Percentiles rank a stretch among this genome's conserved stretches.
Conservation (phyloP, 139 green algal genomes). For the Nannochloris sp. region DNA sequence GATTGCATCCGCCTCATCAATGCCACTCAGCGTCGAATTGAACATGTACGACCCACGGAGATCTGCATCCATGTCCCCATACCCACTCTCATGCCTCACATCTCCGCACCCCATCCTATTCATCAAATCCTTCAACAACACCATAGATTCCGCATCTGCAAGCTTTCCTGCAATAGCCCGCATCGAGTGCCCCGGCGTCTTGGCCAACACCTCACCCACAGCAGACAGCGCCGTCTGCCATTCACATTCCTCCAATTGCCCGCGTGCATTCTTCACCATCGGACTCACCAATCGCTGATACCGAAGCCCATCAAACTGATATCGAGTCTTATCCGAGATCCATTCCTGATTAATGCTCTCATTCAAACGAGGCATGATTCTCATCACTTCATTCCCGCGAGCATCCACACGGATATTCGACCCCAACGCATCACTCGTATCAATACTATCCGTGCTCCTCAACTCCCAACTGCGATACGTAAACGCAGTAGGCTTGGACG, state of each 20-base stretch:
- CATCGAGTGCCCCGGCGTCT: slow-evolving; percentile 56
- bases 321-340: slow-evolving; percentile 92
- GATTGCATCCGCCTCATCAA: slow-evolving; percentile 85
- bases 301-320: slow-evolving; percentile 93
- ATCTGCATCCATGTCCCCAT: slow-evolving; percentile 63
- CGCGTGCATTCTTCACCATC: slow-evolving; percentile 44
- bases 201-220: slow-evolving; percentile 35
- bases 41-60: slow-evolving; percentile 80
- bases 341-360: slow-evolving; percentile 99
- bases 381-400: slow-evolving; percentile 86
- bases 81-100: slow-evolving; percentile 35
- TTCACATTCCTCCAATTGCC: slow-evolving; percentile 45
- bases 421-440: slow-evolving; percentile 86
- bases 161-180: slow-evolving; percentile 82
- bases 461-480: slow-evolving; percentile 96
- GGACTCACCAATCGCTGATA: slow-evolving; percentile 84
- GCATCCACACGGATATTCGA: slow-evolving; percentile 81
- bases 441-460: slow-evolving; percentile 83
- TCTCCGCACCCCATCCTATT: slow-evolving; percentile 67
- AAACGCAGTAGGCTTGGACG: slow-evolving; percentile 94
- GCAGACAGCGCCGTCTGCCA: slow-evolving; percentile 73
- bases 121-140: slow-evolving; percentile 74
- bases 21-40: slow-evolving; percentile 74
- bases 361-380: slow-evolving; percentile 87
- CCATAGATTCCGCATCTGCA: slow-evolving; percentile 85